These are phyloP conservation scores for Trypanosoma conorhini DNA, from an alignment of 208 protist species.

Conservation along the genomic window DNA sequence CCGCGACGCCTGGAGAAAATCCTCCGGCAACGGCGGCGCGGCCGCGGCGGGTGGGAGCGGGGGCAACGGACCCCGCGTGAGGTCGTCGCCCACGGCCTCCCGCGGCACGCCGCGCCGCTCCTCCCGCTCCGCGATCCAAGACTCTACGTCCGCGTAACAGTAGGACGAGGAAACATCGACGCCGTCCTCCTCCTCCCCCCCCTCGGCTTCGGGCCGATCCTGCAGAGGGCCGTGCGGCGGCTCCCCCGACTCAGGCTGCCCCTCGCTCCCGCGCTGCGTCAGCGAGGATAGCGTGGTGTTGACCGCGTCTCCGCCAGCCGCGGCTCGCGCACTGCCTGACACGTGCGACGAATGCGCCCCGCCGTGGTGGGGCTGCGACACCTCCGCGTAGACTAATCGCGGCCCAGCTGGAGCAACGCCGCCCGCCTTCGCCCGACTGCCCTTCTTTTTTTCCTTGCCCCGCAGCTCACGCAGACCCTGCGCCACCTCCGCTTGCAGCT, in stretches of 20 bases:
- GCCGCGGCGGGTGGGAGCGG: conserved; percentile 19
- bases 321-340: background rate
- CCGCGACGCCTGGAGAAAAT: conserved; percentile 46
- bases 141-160: conserved; percentile 37
- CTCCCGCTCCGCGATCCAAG: conserved; percentile 27
- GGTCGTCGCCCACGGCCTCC: background rate
- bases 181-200: conserved; percentile 9
- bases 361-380: background rate
- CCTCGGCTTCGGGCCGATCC: background rate
- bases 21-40: conserved; percentile 40
- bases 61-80: conserved; percentile 5
- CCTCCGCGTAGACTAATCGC: conserved; percentile 23
- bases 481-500: conserved; percentile 21
- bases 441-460: conserved; percentile 9
- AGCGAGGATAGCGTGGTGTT: conserved; percentile 22
- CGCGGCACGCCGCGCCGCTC: background rate
- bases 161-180: conserved; percentile 38
- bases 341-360: background rate
- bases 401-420: background rate
- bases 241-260: conserved; percentile 5
- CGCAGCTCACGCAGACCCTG: conserved; percentile 13
- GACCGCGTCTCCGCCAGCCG: background rate
- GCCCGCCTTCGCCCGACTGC: background rate
- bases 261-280: conserved; percentile 21
- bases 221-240: conserved; percentile 13